These are phyloP conservation scores for Arctium lappa DNA, from an alignment of 129 eudicot genomes.

Conservation along the genomic window DNA sequence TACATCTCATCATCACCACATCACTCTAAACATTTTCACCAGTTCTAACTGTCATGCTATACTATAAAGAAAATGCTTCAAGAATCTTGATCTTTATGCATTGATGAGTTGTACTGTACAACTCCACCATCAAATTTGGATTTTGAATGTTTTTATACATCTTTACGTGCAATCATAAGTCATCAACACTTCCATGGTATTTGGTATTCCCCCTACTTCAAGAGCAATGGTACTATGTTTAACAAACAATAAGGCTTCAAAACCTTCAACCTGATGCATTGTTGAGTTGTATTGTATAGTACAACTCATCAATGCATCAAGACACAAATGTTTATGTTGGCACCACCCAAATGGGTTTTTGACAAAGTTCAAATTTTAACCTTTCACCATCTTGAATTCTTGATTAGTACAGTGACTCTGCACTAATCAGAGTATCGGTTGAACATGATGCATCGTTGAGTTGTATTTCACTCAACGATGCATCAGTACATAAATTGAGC, in stretches of 20 bases:
- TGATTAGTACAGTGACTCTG: background rate
- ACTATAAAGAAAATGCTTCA: background rate
- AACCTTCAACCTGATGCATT: background rate
- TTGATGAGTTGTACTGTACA: conserved; percentile 16
- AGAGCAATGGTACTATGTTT: background rate
- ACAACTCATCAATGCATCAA: background rate
- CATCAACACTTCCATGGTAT: background rate
- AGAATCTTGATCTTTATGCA: background rate
- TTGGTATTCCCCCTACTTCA: background rate
- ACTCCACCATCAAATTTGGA: background rate
- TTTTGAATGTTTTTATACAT: background rate
- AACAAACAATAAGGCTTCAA: background rate
- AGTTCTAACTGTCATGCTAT: background rate
- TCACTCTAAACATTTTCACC: background rate
- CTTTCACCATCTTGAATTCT: background rate
- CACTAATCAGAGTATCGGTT: no score
- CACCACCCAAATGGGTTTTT: background rate
- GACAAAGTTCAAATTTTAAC: background rate
- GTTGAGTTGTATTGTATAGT: background rate
- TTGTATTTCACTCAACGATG: background rate
- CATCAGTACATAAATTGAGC: background rate
- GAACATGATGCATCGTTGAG: background rate
- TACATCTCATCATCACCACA: background rate
- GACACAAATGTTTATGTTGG: no score
- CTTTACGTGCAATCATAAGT: background rate